Evolutionary conservation across 176 grass and related monocot genomes (phyloP).

Genomic region (Dendrocalamus sinicus): DNA sequence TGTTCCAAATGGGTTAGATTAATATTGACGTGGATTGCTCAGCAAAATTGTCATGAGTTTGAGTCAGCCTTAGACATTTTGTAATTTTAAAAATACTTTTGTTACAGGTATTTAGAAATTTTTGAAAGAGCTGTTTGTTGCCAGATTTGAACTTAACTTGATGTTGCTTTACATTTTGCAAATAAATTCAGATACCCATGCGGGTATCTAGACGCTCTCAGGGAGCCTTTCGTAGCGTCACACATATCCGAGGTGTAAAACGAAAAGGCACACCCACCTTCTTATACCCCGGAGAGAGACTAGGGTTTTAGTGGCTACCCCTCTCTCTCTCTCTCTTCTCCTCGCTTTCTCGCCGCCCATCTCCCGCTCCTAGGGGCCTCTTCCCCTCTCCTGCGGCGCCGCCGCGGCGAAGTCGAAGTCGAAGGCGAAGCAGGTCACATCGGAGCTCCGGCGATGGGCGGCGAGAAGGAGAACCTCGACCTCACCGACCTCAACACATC

Average conservation of each 20-base stretch:
- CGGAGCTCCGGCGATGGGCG: slow-evolving; percentile 52
- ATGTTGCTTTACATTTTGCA: neutral
- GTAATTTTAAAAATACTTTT: neutral
- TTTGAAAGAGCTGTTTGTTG: neutral
- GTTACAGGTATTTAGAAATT: neutral
- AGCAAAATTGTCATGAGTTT: neutral
- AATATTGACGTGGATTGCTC: neutral
- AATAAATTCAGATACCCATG: neutral
- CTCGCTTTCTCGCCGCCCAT: slow-evolving; percentile 27
- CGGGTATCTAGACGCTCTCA: neutral
- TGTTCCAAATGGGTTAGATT: neutral
- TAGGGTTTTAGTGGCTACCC: slow-evolving; percentile 52
- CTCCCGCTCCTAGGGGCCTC: slow-evolving; percentile 24
- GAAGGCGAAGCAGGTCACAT: slow-evolving; percentile 17
- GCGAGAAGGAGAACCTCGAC: slow-evolving; percentile 60
- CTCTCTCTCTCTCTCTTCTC: neutral
- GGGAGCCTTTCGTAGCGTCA: neutral
- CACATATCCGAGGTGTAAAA: slow-evolving; percentile 16
- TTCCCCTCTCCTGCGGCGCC: slow-evolving; percentile 37
- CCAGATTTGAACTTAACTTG: neutral
- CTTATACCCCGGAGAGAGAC: slow-evolving; percentile 52
- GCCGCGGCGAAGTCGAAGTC: slow-evolving; percentile 25
- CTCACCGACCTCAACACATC: slow-evolving; percentile 64
- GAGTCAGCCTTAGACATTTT: neutral
- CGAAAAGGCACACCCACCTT: slow-evolving; percentile 18